These are phyloP conservation scores for Wickerhamiella azymoides DNA, from an alignment of 805 yeast genomes.

Conservation along the genomic window DNA sequence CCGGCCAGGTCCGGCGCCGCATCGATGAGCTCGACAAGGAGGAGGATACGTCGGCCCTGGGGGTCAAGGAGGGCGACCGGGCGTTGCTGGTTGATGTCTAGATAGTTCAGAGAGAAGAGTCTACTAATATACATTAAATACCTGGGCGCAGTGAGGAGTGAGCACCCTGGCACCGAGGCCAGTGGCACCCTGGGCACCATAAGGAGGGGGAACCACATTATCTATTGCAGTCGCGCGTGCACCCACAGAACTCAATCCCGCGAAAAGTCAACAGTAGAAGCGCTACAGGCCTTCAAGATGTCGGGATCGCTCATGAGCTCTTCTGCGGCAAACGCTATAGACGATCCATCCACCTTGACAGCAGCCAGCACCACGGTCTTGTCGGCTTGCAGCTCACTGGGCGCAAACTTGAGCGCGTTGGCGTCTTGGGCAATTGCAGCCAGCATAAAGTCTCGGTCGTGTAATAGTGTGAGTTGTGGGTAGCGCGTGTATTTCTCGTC, in stretches of 20 bases:
- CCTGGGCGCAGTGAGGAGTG: too few relatives aligned
- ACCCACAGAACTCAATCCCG: too few relatives aligned
- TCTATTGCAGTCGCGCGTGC: too few relatives aligned
- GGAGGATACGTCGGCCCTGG: conserved; percentile 19
- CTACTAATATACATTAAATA: too few relatives aligned
- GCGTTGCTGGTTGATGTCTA: conserved; percentile 22
- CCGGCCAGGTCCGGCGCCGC: conserved; percentile 73
- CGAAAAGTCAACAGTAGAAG: not conserved
- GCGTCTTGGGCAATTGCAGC: not conserved
- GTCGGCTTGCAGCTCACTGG: conserved; percentile 2
- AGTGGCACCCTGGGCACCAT: too few relatives aligned
- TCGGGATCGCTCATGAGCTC: not conserved
- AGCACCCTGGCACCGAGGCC: too few relatives aligned
- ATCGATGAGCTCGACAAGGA: conserved; percentile 42
- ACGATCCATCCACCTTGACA: not conserved
- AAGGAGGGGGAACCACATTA: too few relatives aligned
- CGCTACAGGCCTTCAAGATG: not conserved
- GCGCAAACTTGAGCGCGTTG: not conserved
- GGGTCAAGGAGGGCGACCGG: conserved; percentile 24
- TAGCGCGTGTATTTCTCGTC: too few relatives aligned
- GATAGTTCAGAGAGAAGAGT: too few relatives aligned
- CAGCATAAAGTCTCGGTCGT: conserved; percentile 1
- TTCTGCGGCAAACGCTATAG: not conserved
- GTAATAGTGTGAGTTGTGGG: not conserved
- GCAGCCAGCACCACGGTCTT: conserved; percentile 1